phyloP scores from a whole-genome alignment of 768 basidiomycete species.

The Boletus bicolor region DNA sequence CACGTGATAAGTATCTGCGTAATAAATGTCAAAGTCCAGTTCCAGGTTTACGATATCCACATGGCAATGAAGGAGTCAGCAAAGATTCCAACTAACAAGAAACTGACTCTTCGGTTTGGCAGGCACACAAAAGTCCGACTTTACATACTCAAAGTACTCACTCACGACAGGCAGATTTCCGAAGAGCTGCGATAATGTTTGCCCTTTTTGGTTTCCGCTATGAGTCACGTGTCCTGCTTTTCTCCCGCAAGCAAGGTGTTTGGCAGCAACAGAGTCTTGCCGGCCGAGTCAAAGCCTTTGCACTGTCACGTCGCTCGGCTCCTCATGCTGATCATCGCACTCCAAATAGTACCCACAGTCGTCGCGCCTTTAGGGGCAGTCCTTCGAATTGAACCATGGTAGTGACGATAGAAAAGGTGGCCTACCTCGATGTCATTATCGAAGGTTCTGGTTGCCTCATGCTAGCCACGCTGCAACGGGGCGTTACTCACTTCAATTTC shows the following conservation, averaged over 20 bases:
- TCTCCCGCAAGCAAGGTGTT: no score
- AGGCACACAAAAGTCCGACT: no score
- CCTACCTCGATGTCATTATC: conserved; percentile 24
- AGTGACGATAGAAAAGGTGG: conserved; percentile 31
- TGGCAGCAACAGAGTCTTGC: not conserved
- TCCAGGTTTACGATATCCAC: not conserved
- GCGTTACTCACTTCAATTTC: conserved; percentile 33
- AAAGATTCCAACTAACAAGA: not conserved
- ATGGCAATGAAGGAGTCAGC: not conserved
- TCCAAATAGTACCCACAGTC: not conserved
- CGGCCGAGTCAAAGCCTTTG: not conserved
- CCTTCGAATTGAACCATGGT: conserved; percentile 9
- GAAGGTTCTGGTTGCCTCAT: conserved; percentile 34
- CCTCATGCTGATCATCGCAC: conserved; percentile 9
- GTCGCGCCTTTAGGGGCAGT: conserved; percentile 22
- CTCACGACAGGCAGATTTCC: no score
- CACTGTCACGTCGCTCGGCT: not conserved
- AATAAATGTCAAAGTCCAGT: not conserved
- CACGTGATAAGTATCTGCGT: not conserved
- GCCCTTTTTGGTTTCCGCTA: no score
- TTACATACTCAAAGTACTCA: no score
- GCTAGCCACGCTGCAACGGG: conserved; percentile 35
- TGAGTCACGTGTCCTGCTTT: no score
- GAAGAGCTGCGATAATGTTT: no score
- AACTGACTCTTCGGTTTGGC: no score